Conservation (phyloP, 2,329 filamentous ascomycete genomes). For the Elsinoe necatrix region DNA sequence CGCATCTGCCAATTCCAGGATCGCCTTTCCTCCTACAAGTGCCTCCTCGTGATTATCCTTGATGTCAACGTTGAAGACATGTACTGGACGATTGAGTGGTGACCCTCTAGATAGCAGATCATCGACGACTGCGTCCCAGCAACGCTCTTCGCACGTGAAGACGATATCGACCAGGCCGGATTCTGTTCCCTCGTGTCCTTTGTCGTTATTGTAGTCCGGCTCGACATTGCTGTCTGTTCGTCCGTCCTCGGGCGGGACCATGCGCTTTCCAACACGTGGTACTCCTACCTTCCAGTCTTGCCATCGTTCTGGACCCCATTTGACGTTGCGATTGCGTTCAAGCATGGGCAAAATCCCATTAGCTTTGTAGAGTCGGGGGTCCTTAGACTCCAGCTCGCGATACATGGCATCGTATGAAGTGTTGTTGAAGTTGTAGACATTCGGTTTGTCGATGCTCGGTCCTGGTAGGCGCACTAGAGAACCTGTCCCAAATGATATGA, state of each 20-base stretch:
- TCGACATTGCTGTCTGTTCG: constrained; percentile 17
- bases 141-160: constrained; percentile 94
- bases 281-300: constrained; percentile 92
- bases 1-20: constrained; percentile 79
- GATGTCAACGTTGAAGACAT: constrained; percentile 98
- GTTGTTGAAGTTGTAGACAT: constrained; percentile 96
- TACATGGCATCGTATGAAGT: constrained; percentile 95
- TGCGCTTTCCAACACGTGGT: constrained; percentile 62
- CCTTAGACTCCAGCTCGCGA: constrained; percentile 78
- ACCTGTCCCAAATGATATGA: constrained; percentile 95
- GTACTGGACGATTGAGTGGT: constrained; percentile 82
- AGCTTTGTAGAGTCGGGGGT: constrained; percentile 75
- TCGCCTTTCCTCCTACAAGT: constrained; percentile 78
- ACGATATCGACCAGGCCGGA: constrained; percentile 87
- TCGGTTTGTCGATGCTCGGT: constrained; percentile 83
- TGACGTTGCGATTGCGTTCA: constrained; percentile 80
- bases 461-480: constrained; percentile 89
- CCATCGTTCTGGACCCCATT: constrained; percentile 94
- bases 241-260: constrained; percentile 9
- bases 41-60: constrained; percentile 98
- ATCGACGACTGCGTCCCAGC: constrained; percentile 96
- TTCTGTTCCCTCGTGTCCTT: constrained; percentile 73
- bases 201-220: constrained; percentile 52
- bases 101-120: constrained; percentile 80
- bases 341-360: constrained; percentile 97